These are phyloP conservation scores for Cercospora sp. DNA, from an alignment of 2,329 filamentous ascomycete genomes.

Conservation along the genomic window DNA sequence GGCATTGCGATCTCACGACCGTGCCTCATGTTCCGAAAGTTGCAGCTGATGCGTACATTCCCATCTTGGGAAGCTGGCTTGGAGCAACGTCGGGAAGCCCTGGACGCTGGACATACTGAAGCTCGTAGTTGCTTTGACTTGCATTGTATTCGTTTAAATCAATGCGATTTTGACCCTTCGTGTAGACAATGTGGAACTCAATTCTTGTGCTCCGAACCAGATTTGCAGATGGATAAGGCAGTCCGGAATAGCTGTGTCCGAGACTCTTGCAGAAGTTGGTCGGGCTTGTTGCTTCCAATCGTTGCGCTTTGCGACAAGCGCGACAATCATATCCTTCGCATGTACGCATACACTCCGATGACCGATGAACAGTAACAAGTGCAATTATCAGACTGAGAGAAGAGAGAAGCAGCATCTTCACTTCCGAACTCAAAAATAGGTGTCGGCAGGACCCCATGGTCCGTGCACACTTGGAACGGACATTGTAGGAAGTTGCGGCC, in stretches of 20 bases:
- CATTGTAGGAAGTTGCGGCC: conserved; percentile 1
- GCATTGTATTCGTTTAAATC: not conserved
- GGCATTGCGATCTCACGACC: not conserved
- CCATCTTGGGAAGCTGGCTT: not conserved
- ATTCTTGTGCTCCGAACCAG: not conserved
- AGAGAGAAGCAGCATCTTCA: not conserved
- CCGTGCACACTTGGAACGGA: conserved; percentile 5
- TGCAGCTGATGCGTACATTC: not conserved
- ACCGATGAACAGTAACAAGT: not conserved
- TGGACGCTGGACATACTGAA: not conserved
- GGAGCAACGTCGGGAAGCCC: not conserved
- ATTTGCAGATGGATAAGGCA: not conserved
- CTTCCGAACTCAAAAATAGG: conserved; percentile 1
- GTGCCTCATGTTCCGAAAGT: not conserved
- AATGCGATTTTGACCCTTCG: not conserved
- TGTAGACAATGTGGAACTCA: not conserved
- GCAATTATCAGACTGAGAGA: not conserved
- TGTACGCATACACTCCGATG: not conserved
- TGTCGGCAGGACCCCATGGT: not conserved
- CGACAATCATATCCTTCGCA: not conserved
- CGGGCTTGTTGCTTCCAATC: not conserved
- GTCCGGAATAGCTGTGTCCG: not conserved
- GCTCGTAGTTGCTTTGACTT: not conserved
- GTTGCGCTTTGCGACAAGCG: not conserved
- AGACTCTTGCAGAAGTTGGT: not conserved